A percentile compares a stretch with the other conserved stretches of the same genome.
Evolutionary conservation across 2,329 filamentous ascomycete species (phyloP).

Genomic region (Dothideomycetes sp.): DNA sequence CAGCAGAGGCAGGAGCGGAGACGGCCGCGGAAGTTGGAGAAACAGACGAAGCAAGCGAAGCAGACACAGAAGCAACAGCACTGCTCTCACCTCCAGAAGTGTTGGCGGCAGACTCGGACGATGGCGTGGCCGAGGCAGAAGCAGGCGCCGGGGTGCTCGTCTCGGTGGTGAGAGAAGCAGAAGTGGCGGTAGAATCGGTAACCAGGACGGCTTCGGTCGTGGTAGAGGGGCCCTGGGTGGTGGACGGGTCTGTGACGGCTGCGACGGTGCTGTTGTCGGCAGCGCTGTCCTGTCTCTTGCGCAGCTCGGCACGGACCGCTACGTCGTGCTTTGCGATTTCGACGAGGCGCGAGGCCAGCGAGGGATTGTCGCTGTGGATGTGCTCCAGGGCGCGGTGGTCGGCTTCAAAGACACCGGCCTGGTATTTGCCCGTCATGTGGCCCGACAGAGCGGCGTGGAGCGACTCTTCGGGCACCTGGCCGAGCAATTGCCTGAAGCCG

Average conservation of each 20-base stretch:
- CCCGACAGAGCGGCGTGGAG: constrained; percentile 59
- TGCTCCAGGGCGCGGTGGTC: constrained; percentile 56
- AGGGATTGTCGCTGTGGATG: constrained; percentile 51
- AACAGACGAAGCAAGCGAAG: constrained; percentile 17
- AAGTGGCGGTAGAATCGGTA: constrained; percentile 21
- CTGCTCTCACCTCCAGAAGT: constrained; percentile 18
- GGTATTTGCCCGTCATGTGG: constrained; percentile 53
- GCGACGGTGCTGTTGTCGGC: constrained; percentile 15
- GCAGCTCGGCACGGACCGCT: constrained; percentile 30
- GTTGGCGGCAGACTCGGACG: constrained; percentile 14
- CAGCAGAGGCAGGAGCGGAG: constrained; percentile 12
- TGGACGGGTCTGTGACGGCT: constrained; percentile 17
- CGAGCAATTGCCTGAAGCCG: constrained; percentile 47
- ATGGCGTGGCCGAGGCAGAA: constrained; percentile 13
- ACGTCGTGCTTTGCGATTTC: constrained; percentile 48
- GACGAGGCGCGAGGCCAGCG: constrained; percentile 53
- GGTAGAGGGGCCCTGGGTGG: constrained; percentile 13
- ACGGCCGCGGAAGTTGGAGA: constrained; percentile 2
- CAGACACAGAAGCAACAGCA: constrained; percentile 15
- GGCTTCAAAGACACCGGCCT: constrained; percentile 58
- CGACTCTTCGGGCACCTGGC: constrained; percentile 48
- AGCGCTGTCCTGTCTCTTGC: constrained; percentile 30
- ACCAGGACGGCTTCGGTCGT: constrained; percentile 19
- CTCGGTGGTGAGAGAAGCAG: constrained; percentile 19
- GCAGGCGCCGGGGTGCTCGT: constrained; percentile 12